phyloP scores from a whole-genome alignment of 805 yeast genomes.

The Komagataella pseudopastoris region DNA sequence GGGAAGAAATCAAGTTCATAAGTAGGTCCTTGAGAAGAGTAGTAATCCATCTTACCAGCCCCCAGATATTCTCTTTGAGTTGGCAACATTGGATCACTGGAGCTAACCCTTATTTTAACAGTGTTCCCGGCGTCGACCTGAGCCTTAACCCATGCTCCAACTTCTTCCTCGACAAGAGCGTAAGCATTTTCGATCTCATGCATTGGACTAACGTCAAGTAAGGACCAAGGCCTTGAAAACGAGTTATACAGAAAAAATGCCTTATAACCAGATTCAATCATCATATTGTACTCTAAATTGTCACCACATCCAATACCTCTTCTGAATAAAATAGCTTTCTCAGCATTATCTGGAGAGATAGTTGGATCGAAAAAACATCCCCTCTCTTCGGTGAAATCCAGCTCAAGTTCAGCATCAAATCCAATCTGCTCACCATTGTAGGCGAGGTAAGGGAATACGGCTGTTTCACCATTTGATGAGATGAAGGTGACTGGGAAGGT shows the following conservation, averaged over 20 bases:
- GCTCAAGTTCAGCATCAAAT: neutral
- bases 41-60: conserved; percentile 6
- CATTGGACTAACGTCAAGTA: neutral
- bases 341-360: neutral
- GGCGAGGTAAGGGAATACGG: neutral
- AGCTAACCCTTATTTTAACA: neutral
- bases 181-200: neutral
- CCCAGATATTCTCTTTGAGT: conserved; percentile 1
- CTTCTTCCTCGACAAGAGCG: conserved; percentile 2
- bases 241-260: conserved; percentile 1
- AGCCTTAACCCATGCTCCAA: conserved; percentile 3
- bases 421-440: neutral
- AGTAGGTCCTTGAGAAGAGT: conserved; percentile 10
- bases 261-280: neutral
- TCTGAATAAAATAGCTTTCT: neutral
- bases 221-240: neutral
- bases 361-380: neutral
- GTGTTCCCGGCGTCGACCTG: conserved; percentile 1
- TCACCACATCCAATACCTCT: conserved; percentile 1
- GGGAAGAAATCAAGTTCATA: conserved; percentile 9
- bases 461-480: conserved; percentile 2
- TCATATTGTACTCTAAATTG: neutral
- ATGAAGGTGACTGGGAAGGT: conserved; percentile 3
- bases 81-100: neutral
- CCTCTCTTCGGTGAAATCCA: neutral